A percentile compares a stretch with the other conserved stretches of the same genome.
Conservation (phyloP, 495 filamentous ascomycete species). For the Endocarpon pusillum region DNA sequence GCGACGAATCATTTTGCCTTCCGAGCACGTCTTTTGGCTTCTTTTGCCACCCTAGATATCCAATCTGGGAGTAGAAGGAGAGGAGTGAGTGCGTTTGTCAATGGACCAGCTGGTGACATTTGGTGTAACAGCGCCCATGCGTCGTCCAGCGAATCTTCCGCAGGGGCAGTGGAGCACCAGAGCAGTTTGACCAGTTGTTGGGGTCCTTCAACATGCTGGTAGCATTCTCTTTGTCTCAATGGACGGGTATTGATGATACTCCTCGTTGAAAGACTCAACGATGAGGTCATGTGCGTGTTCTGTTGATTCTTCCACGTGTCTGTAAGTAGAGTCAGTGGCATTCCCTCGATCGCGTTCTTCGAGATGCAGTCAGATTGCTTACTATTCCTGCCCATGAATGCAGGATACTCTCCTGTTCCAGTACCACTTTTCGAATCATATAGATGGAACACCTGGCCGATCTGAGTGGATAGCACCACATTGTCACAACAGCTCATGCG, state of each 20-base stretch:
- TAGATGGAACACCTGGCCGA: too few species aligned
- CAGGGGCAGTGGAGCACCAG: background rate
- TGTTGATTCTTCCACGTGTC: background rate
- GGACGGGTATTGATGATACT: background rate
- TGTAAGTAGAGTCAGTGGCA: background rate
- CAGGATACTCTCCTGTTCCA: too few species aligned
- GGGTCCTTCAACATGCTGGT: background rate
- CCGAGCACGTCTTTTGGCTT: background rate
- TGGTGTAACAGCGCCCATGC: too few species aligned
- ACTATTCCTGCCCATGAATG: background rate
- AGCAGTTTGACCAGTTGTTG: background rate
- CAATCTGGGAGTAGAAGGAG: background rate
- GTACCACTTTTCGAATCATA: too few species aligned
- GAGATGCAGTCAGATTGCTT: slow-evolving; percentile 1
- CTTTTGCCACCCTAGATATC: background rate
- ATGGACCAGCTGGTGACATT: background rate
- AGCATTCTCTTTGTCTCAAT: background rate
- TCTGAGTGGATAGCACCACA: background rate
- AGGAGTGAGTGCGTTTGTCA: background rate
- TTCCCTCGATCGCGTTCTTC: background rate
- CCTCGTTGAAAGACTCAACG: too few species aligned
- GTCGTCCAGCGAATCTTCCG: too few species aligned
- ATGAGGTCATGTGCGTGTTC: background rate
- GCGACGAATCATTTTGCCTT: background rate
- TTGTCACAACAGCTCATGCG: background rate